These are phyloP conservation scores for Chaetomium tenue DNA, from an alignment of 495 filamentous ascomycete species.

Conservation along the genomic window DNA sequence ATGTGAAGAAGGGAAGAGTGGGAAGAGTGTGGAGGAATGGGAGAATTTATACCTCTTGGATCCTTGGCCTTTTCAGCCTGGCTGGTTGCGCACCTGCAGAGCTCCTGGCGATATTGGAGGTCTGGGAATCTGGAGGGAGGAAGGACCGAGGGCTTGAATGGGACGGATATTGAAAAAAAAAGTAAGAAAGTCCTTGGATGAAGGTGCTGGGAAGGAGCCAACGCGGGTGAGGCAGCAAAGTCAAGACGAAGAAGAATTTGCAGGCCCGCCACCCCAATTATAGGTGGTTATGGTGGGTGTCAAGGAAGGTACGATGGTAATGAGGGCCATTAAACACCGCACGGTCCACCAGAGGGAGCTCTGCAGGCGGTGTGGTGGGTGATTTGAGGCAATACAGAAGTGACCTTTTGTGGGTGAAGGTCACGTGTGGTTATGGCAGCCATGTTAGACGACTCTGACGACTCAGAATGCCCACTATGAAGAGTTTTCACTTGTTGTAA, in stretches of 20 bases:
- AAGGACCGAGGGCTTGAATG: neutral
- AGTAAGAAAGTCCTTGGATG: neutral
- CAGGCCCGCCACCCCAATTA: neutral
- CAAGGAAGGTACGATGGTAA: slow-evolving; percentile 4
- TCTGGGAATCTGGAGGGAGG: neutral
- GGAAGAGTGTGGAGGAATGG: neutral
- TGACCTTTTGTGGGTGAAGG: neutral
- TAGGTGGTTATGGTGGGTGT: neutral
- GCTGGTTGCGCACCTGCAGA: too few species aligned
- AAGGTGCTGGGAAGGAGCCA: neutral
- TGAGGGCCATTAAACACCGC: neutral
- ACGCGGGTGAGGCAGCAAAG: neutral
- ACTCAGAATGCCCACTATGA: neutral
- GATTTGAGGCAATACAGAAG: neutral
- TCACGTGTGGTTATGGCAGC: neutral
- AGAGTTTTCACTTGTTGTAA: neutral
- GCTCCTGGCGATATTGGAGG: too few species aligned
- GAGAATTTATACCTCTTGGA: neutral
- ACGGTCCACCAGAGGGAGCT: neutral
- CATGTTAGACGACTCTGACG: neutral
- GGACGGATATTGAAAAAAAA: neutral
- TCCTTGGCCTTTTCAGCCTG: too few species aligned
- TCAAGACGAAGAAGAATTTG: neutral
- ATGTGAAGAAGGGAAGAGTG: neutral
- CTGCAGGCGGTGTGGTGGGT: too few species aligned